Evolutionary conservation across 2,329 filamentous ascomycete species (phyloP), one percentile per base, ranked within the genome.

Genomic region (Cryphonectria parasitica): DNA sequence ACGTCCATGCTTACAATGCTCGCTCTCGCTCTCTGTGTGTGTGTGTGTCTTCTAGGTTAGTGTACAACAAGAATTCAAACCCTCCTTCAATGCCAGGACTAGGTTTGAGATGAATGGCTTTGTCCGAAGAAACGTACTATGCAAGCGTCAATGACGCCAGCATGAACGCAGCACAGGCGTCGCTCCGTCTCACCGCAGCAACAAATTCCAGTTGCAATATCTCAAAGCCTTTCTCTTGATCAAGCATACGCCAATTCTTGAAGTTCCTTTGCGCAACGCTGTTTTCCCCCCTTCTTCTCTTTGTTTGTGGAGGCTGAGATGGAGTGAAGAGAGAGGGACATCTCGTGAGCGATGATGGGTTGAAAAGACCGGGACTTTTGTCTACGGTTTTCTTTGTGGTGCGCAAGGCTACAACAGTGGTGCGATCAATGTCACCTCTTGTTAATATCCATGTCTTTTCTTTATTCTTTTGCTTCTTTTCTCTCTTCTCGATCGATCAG

Each of bases 301-400:
- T 45, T 36, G 22, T 41, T 63, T 39, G 36, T 63, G n/a, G 13
- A 13, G 34, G 34, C 61, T 11, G 41, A 43, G 41, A 62, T 62
- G 39, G 34, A 28, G 4, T 31, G 22, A n/a, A 10, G 19, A 34
- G 19, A 36, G 36, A n/a, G 10, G 15, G 13, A 34, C 36, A 31
- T 43, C 61, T 22, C 25, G 36, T 25, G 36, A n/a, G 39, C 41
- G 36, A 28, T 41, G 60, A 63, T 63, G 25, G 1, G 22, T 22
- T 64, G 39, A 15, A 64, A 63, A n/a, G 36, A 11, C 45, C 1
- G 8, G 61, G 61, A 64, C 36, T 45, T 64, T 64, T 45, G 61
- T 28, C 34, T n/a, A 64, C 61, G 39, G 39, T 25, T 64, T 64
- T 25, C 61, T 64, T 64, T 64, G 61, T 64, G 36, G 61, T 28